Conservation (phyloP, 352 stramenopile species). For the Globisporangium irregulare region DNA sequence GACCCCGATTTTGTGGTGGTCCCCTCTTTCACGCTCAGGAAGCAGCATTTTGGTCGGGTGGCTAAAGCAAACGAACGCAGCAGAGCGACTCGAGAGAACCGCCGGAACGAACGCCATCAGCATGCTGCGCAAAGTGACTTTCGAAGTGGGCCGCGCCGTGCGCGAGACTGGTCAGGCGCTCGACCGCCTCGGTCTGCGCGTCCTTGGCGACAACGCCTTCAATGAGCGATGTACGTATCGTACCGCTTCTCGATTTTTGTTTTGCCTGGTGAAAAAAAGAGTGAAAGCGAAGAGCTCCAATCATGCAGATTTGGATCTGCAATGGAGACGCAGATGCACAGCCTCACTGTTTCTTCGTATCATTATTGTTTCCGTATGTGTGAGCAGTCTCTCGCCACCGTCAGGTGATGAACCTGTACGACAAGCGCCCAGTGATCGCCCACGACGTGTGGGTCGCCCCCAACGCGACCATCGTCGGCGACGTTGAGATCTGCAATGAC, state of each 20-base stretch:
- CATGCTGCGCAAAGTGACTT: constrained; percentile 89
- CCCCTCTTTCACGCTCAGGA: constrained; percentile 20
- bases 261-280: not conserved
- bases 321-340: not conserved
- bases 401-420: constrained; percentile 91
- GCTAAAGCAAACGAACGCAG: constrained; percentile 10
- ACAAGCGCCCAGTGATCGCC: constrained; percentile 89
- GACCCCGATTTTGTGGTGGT: constrained; percentile 30
- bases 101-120: constrained; percentile 16
- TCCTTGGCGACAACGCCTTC: constrained; percentile 84
- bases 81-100: constrained; percentile 13
- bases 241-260: not conserved
- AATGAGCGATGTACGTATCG: constrained; percentile 84
- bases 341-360: not conserved
- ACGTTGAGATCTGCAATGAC: constrained; percentile 94
- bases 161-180: constrained; percentile 96
- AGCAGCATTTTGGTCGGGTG: constrained; percentile 6
- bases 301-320: not conserved
- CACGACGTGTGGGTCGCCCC: constrained; percentile 94
- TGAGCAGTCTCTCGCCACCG: constrained; percentile 90
- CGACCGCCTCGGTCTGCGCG: constrained; percentile 91
- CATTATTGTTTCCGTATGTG: not conserved
- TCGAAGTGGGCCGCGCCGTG: constrained; percentile 89
- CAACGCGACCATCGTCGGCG: constrained; percentile 95
- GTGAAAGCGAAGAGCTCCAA: constrained; percentile 5